A percentile compares a stretch with the other conserved stretches of the same genome.
Conservation (phyloP, 768 basidiomycete genomes). For the Boletus rex-veris region DNA sequence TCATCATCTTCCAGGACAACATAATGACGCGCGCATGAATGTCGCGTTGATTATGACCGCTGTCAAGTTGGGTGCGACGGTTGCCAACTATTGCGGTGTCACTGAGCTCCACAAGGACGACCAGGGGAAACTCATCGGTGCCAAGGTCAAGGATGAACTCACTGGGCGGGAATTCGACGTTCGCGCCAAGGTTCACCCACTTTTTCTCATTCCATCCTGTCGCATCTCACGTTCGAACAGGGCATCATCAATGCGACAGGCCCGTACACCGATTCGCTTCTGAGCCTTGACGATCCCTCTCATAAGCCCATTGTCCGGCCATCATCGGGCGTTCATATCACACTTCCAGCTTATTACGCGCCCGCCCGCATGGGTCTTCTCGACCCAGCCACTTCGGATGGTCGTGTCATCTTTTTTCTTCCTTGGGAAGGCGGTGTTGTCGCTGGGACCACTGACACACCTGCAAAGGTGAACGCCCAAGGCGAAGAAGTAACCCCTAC, state of each 20-base stretch:
- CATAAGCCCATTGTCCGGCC: constrained; percentile 89
- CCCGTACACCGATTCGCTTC: constrained; percentile 84
- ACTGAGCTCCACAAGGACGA: constrained; percentile 67
- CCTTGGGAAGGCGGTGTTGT: constrained; percentile 99
- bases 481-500: constrained; percentile 68
- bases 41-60: constrained; percentile 92
- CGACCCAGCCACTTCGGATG: constrained; percentile 93
- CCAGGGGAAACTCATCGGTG: constrained; percentile 64
- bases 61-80: constrained; percentile 83
- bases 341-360: constrained; percentile 95
- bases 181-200: constrained; percentile 60
- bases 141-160: constrained; percentile 73
- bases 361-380: constrained; percentile 93
- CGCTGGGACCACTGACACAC: constrained; percentile 93
- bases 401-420: constrained; percentile 97
- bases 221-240: constrained; percentile 32
- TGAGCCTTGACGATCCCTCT: constrained; percentile 71
- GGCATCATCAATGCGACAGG: constrained; percentile 97
- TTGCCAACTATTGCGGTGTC: constrained; percentile 89
- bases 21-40: constrained; percentile 99
- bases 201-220: not conserved
- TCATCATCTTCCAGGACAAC: constrained; percentile 61
- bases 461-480: constrained; percentile 56
- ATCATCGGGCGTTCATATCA: constrained; percentile 93
- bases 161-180: constrained; percentile 82